Evolutionary conservation across 495 filamentous ascomycete genomes (phyloP), one percentile per base, ranked within the genome.

Genomic region (Xylaria cubensis): DNA sequence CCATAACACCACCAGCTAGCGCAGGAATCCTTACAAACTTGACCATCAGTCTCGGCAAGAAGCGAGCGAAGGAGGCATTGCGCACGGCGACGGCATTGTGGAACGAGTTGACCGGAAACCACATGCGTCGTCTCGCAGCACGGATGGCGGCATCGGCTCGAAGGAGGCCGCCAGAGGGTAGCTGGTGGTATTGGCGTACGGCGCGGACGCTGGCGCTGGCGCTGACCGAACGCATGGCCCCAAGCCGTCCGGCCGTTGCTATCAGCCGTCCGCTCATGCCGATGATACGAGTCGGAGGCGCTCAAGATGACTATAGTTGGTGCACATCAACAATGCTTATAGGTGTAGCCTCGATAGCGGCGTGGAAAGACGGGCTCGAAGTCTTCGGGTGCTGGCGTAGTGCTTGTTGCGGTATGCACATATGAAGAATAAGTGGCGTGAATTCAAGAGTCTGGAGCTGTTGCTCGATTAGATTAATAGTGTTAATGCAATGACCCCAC

Each of bases 11-110:
- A 44, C 95, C 96, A 79, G 97, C 94, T 82, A 97, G 90, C 70
- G 97, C 95, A 34, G 96, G 96, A 63, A 98, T 82, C 64, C 93
- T 87, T 50, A 91, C 85, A 67, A 98, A 92, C 84, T 97, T 99
- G 74, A 97, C 75, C 10, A 95, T 90, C 51, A 99, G 86, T 77
- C 93, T 93, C 3, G 96, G 96, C n/a, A 99, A 85, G 63, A 93
- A 87, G 63, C 96, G 88, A 8, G 86, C 87, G 78, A 98, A 98
- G 7, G 95, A 98, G 55, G 93, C 92, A 70, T 91, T 92, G 66
- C 96, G 90, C 15, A 95, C 92, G 32, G 91, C 90, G 70, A 94
- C 92, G 21, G 94, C 89, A 85, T 97, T 93, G 80, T 97, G 94
- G 70, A 97, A 90, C 15, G 88, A 86, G 77, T 91, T 94, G 9